A percentile compares a stretch with the other conserved stretches of the same genome.
Evolutionary conservation across 345 rosid genomes (phyloP).

Genomic region (Raphanus sativus): DNA sequence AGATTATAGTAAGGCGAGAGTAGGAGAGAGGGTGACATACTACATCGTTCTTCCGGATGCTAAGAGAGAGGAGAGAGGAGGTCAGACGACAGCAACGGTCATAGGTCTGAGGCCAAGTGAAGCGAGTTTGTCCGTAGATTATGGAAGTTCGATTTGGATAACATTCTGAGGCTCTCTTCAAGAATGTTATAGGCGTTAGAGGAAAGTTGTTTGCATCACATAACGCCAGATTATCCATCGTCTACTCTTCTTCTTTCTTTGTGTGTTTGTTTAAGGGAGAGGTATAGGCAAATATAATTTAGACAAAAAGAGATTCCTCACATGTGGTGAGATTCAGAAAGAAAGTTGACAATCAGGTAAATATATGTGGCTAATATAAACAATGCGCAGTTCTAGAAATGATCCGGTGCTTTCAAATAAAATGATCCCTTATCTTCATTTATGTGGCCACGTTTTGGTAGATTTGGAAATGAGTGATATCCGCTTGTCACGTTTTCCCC

Average conservation of each 20-base stretch:
- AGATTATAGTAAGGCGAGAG: background rate
- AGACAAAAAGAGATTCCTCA: background rate
- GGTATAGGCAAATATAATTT: background rate
- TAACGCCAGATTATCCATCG: slow-evolving; percentile 54
- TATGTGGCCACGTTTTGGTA: background rate
- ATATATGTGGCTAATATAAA: background rate
- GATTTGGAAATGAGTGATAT: background rate
- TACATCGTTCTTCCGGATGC: slow-evolving; percentile 58
- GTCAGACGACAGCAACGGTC: slow-evolving; percentile 66
- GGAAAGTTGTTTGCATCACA: slow-evolving; percentile 62
- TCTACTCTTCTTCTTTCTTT: background rate
- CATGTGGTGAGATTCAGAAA: background rate
- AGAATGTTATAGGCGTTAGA: slow-evolving; percentile 66
- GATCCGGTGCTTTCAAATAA: background rate
- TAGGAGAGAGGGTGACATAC: slow-evolving; percentile 26
- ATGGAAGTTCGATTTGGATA: slow-evolving; percentile 54
- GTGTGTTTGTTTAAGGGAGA: background rate
- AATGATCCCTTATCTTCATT: background rate
- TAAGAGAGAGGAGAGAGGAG: slow-evolving; percentile 60
- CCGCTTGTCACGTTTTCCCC: background rate
- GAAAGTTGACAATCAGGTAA: background rate
- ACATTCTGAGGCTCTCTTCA: slow-evolving; percentile 64
- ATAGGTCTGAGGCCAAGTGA: slow-evolving; percentile 69
- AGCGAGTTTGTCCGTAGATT: slow-evolving; percentile 50
- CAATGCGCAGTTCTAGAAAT: background rate